Evolutionary conservation across 768 basidiomycete species (phyloP).

Genomic region (Collybia nuda): DNA sequence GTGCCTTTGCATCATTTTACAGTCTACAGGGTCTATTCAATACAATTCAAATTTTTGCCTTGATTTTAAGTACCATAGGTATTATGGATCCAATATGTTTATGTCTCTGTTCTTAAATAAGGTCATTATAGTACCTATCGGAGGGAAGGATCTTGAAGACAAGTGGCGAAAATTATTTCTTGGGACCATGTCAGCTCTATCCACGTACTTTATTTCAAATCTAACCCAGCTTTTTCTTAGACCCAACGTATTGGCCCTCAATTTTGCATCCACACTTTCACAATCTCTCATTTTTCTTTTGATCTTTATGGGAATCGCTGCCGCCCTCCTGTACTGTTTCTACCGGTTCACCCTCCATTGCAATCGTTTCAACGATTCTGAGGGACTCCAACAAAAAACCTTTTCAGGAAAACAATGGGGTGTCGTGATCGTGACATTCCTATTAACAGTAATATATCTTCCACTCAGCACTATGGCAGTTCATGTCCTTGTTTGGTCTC

Average conservation of each 20-base stretch:
- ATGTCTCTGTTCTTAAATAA: neutral
- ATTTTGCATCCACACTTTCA: slow-evolving; percentile 61
- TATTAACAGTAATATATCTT: slow-evolving; percentile 69
- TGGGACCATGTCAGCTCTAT: slow-evolving; percentile 58
- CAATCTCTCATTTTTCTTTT: slow-evolving; percentile 62
- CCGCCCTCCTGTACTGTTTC: slow-evolving; percentile 59
- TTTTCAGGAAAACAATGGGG: slow-evolving; percentile 46
- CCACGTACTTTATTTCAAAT: neutral
- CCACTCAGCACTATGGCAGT: slow-evolving; percentile 78
- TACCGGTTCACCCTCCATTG: slow-evolving; percentile 46
- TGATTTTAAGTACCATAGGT: slow-evolving; percentile 70
- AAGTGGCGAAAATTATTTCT: slow-evolving; percentile 62
- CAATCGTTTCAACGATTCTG: slow-evolving; percentile 46
- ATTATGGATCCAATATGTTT: neutral
- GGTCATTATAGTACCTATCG: slow-evolving; percentile 34
- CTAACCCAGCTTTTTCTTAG: slow-evolving; percentile 29
- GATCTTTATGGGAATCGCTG: slow-evolving; percentile 54
- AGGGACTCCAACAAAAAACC: slow-evolving; percentile 52
- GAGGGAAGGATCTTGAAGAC: slow-evolving; percentile 33
- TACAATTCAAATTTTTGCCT: slow-evolving; percentile 69
- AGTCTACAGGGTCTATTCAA: slow-evolving; percentile 69
- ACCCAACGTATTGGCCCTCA: slow-evolving; percentile 73
- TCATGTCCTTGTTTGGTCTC: slow-evolving; percentile 75
- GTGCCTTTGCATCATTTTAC: slow-evolving; percentile 65
- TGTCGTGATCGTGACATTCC: slow-evolving; percentile 60